Base-by-base conservation (phyloP, 73 alveolate genomes). In the Tetrahymena thermophila region DNA sequence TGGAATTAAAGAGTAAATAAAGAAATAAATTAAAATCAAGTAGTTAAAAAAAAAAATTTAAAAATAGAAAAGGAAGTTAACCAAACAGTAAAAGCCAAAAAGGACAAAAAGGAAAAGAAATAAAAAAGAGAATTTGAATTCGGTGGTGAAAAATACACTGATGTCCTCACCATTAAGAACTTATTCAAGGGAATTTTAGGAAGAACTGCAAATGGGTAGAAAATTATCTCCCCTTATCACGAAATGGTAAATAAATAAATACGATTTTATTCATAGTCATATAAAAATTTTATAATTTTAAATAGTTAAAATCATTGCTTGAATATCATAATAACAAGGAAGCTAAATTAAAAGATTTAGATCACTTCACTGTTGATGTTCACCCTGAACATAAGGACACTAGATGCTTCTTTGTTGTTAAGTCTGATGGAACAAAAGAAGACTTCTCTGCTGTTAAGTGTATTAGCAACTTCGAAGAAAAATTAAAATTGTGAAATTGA, bases 351-450 rank as follows among this genome's bases (percentile, higher is more conserved):
- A 94, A 93, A 56, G 98, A 97, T 55, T 96, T 97, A 85, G 93
- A 93, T 56, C 98, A 98, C 50, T 98, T 98, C 94, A 95, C 95
- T 50, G 98, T 98, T 94, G 99, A 97, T n/a, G 96, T 94, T 31
- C 99, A 98, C 94, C 99, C 99, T 40, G 96, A 95, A 84, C 96
- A 96, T 94, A 97, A 96, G 35, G 98, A 97, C 58, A 98, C 99
- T 93, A 97, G 98, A 94, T 98, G 99, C 94, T 98, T 97, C 98
- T 97, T 98, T 94, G 98, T 97, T 14, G 99, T 97, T 35, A 96
- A 96, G 94, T 95, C 94, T 84, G 98, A 98, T 85, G 99, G 99
- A 38, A 50, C 97, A 35, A 96, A 97, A 83, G 99, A 98, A 85
- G 99, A 98, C 94, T 98, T 98, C 96, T 94, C 98, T 57, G 93